Evolutionary conservation across 2,329 filamentous ascomycete genomes (phyloP).

Genomic region (Apiospora phragmitis): DNA sequence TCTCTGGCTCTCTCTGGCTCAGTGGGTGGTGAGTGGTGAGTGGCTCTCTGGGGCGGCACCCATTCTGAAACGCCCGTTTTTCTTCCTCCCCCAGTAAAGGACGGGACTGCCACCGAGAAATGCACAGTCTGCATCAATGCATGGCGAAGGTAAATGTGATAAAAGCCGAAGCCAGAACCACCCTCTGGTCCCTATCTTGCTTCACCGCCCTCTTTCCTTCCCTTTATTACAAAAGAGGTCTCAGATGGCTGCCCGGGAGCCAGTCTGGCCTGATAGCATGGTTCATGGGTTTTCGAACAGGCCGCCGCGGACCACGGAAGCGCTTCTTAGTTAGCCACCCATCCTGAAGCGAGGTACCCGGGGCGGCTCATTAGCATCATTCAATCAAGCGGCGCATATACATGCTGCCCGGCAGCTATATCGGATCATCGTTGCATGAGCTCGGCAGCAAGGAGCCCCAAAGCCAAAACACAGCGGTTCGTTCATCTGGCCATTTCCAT

Average conservation of each 20-base stretch:
- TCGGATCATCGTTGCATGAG: not conserved
- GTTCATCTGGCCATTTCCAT: not conserved
- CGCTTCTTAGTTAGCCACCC: not conserved
- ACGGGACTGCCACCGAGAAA: not conserved
- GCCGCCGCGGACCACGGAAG: not conserved
- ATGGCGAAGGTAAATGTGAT: not conserved
- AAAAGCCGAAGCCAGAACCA: not conserved
- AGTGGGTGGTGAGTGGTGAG: too few relatives aligned
- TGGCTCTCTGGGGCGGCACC: not conserved
- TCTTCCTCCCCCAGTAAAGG: not conserved
- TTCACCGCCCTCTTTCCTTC: not conserved
- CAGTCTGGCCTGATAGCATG: not conserved
- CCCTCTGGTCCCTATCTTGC: not conserved
- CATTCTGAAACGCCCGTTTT: not conserved
- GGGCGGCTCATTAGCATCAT: not conserved
- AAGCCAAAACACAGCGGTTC: not conserved
- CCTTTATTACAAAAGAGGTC: not conserved
- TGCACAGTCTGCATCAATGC: not conserved
- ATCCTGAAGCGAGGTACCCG: not conserved
- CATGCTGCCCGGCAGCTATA: not conserved
- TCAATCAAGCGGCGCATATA: not conserved
- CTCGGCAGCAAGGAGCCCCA: not conserved
- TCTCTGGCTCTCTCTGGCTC: not conserved
- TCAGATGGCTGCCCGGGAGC: not conserved
- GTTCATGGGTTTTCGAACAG: not conserved